Percentiles rank a stretch among this genome's conserved stretches.
These are phyloP conservation scores for Iris macrosiphon DNA, from an alignment of 106 monocot species.

Conservation along the genomic window DNA sequence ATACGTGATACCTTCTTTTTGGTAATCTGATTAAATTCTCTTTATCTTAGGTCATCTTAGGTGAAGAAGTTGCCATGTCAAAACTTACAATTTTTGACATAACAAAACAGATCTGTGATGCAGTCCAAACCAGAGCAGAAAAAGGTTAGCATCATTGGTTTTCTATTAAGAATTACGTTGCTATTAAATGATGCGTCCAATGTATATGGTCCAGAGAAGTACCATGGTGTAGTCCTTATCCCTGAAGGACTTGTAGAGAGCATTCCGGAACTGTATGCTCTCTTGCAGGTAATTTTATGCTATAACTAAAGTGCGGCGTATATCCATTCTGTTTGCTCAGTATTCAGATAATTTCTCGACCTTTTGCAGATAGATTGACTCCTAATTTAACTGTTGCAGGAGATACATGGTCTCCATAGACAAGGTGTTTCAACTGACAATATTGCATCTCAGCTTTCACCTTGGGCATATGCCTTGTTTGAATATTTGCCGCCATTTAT, in stretches of 20 bases:
- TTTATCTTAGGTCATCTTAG: slow-evolving; percentile 43
- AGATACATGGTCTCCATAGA: slow-evolving; percentile 46
- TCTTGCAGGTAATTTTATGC: slow-evolving; percentile 34
- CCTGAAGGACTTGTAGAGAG: slow-evolving; percentile 61
- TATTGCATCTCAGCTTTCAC: slow-evolving; percentile 44
- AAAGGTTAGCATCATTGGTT: slow-evolving; percentile 27
- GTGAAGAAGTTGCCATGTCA: slow-evolving; percentile 49
- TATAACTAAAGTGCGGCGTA: too few relatives aligned
- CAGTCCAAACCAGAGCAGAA: slow-evolving; percentile 58
- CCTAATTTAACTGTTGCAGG: slow-evolving; percentile 14
- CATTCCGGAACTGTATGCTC: slow-evolving; percentile 62
- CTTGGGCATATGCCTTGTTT: slow-evolving; percentile 61
- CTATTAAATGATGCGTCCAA: background rate
- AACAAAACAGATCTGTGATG: slow-evolving; percentile 61
- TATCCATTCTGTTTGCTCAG: too few relatives aligned
- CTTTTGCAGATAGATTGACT: background rate
- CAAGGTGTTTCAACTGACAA: slow-evolving; percentile 35
- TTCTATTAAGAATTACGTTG: background rate
- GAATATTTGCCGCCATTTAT: slow-evolving; percentile 58
- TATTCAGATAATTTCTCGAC: too few relatives aligned
- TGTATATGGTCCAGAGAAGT: slow-evolving; percentile 32
- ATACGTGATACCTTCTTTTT: background rate
- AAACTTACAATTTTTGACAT: slow-evolving; percentile 68
- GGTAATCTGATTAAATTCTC: background rate
- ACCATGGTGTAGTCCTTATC: slow-evolving; percentile 54